Evolutionary conservation across 2,329 filamentous ascomycete species (phyloP), one percentile per base, ranked within the genome.

Genomic region (Fusarium multiceps): DNA sequence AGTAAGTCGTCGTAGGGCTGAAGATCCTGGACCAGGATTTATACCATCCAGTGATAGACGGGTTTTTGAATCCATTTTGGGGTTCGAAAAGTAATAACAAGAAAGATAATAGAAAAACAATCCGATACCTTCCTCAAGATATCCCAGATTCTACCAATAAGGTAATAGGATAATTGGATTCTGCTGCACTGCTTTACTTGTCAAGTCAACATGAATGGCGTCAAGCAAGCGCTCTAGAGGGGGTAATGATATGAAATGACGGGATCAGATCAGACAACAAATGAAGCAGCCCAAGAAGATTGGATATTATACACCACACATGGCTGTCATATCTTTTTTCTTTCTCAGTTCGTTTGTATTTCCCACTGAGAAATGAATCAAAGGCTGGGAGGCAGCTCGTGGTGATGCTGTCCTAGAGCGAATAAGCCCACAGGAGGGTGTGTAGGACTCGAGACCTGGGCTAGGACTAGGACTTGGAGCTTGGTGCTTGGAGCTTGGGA

Each of bases 1-100:
- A 59, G 76, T 74, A 51, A 78, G 70, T 25, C 76, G 76, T 34
- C 78, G 76, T 69, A 80, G 66, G 73, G 76, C 74, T 72, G 77
- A 77, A 63, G 76, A 64, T 46, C 72, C 74, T 46, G 71, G 73
- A 37, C 73, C 61, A 55, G 65, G 61, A 69, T 68, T 63, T 69
- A 66, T 66, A 59, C 75, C 74, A 55, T 78, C 78, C 47, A 76
- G 64, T 62, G 75, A 74, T 58, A 63, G 61, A 34, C 74, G 75
- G 30, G 73, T 75, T 64, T 78, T 78, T 64, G 74, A 70, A 58
- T 79, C 77, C 78, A 79, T 79, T 57, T 49, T 32, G 43, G 45
- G 40, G n/a, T 27, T 60, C 11, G 42, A n/a, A 28, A 37, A 37
- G 32, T 20, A 37, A 27, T 12, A 53, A 43, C 10, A 41, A 27